phyloP scores from a whole-genome alignment of 1,139 yeast species.

The Taphrina wiesneri region DNA sequence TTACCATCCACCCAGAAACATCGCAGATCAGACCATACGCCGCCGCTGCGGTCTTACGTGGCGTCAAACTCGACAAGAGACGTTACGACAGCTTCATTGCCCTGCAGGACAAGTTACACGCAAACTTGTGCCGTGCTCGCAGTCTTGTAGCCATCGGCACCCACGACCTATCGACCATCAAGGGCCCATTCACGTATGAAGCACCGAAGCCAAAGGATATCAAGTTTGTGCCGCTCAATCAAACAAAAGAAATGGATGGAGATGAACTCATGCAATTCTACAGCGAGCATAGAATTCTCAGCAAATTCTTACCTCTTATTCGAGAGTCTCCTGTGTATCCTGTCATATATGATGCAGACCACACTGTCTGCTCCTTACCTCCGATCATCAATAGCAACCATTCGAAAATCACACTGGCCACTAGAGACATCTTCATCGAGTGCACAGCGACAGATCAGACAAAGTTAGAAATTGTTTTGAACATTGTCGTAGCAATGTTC shows the following conservation, averaged over 20 bases:
- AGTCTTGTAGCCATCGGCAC: slow-evolving; percentile 98
- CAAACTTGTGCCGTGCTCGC: slow-evolving; percentile 94
- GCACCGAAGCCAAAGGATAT: slow-evolving; percentile 80
- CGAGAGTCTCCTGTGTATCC: slow-evolving; percentile 89
- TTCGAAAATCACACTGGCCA: slow-evolving; percentile 81
- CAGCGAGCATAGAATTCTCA: slow-evolving; percentile 82
- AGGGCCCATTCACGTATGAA: slow-evolving; percentile 85
- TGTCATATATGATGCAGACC: slow-evolving; percentile 75
- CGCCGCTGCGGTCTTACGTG: slow-evolving; percentile 88
- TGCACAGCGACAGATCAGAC: slow-evolving; percentile 94
- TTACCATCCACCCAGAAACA: slow-evolving; percentile 46
- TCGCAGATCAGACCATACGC: slow-evolving; percentile 82
- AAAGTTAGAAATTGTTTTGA: slow-evolving; percentile 84
- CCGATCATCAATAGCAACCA: slow-evolving; percentile 94
- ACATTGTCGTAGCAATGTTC: slow-evolving; percentile 94
- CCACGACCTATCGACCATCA: slow-evolving; percentile 81
- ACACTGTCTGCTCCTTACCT: slow-evolving; percentile 86
- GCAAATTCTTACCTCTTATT: slow-evolving; percentile 84
- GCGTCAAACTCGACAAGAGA: slow-evolving; percentile 75
- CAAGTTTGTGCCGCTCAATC: slow-evolving; percentile 81
- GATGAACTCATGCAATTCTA: slow-evolving; percentile 82
- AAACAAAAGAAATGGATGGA: slow-evolving; percentile 73
- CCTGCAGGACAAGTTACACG: slow-evolving; percentile 91
- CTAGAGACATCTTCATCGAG: slow-evolving; percentile 87
- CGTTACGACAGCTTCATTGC: slow-evolving; percentile 92